phyloP scores from a whole-genome alignment of 1,139 yeast species.

The Hansenula lynferdii region DNA sequence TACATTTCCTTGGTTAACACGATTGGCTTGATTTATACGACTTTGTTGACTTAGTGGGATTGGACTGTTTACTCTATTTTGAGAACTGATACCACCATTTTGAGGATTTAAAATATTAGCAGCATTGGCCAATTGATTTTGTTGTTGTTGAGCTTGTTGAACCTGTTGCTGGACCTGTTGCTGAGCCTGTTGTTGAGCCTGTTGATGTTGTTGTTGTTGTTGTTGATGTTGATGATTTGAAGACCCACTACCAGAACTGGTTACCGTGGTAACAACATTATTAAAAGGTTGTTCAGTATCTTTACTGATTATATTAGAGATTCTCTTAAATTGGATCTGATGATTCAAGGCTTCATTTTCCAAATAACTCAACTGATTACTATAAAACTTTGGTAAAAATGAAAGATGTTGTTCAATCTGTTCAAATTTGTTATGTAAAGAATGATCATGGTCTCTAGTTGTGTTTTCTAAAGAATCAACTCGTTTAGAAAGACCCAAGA shows the following conservation, averaged over 20 bases:
- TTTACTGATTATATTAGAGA: conserved; percentile 9
- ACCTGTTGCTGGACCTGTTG: background rate
- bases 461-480: conserved; percentile 16
- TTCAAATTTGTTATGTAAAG: conserved; percentile 9
- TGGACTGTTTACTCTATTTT: conserved; percentile 4
- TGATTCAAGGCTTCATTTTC: conserved; percentile 14
- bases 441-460: conserved; percentile 3
- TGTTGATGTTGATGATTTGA: too few species aligned
- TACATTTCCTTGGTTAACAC: too few species aligned
- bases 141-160: conserved; percentile 1
- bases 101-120: background rate
- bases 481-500: conserved; percentile 14
- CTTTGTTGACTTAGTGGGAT: background rate
- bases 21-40: conserved; percentile 3
- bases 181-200: conserved; percentile 2
- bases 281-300: conserved; percentile 4
- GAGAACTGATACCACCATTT: conserved; percentile 3
- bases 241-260: background rate
- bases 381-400: conserved; percentile 16
- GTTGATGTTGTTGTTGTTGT: too few species aligned
- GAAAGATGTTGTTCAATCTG: too few species aligned
- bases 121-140: background rate
- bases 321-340: conserved; percentile 15
- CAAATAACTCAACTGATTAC: conserved; percentile 13
- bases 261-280: background rate